phyloP scores from a whole-genome alignment of 2,329 filamentous ascomycete genomes.

The Dryadomyces quercus-mongolicae region DNA sequence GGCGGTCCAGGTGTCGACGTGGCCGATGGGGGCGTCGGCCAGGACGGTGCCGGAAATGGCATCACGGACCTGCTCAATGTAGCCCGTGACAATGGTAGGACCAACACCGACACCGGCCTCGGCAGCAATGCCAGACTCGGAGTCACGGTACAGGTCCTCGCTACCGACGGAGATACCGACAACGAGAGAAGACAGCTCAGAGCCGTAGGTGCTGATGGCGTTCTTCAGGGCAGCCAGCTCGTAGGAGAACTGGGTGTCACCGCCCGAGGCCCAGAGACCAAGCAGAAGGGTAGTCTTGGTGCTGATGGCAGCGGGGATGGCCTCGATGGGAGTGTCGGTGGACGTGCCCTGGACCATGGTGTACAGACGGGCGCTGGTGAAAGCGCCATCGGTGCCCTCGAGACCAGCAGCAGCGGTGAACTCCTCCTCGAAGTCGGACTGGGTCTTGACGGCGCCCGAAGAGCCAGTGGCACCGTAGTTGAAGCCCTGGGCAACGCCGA shows the following conservation, averaged over 20 bases:
- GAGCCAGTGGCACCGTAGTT: conserved; percentile 58
- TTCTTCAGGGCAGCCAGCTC: conserved; percentile 61
- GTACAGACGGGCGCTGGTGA: conserved; percentile 58
- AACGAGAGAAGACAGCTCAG: conserved; percentile 51
- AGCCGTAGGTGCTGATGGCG: conserved; percentile 58
- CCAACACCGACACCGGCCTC: conserved; percentile 49
- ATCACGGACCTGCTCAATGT: conserved; percentile 57
- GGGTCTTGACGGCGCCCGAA: conserved; percentile 45
- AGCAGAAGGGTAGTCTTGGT: conserved; percentile 70
- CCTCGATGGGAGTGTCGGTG: conserved; percentile 51
- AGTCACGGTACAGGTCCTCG: conserved; percentile 77
- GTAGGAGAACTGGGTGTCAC: conserved; percentile 49
- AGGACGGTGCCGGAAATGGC: conserved; percentile 52
- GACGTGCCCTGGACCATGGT: conserved; percentile 62
- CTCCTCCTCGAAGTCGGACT: conserved; percentile 56
- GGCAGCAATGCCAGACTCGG: conserved; percentile 54
- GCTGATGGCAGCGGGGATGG: conserved; percentile 72
- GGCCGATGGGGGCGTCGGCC: conserved; percentile 50
- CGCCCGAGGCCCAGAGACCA: conserved; percentile 71
- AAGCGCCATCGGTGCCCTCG: conserved; percentile 46
- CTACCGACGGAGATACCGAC: conserved; percentile 76
- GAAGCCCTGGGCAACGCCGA: conserved; percentile 44
- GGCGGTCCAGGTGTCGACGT: conserved; percentile 83
- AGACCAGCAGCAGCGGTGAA: conserved; percentile 55
- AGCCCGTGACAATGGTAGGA: conserved; percentile 50